phyloP scores from a whole-genome alignment of 208 protist species.

The Crithidia fasciculata region DNA sequence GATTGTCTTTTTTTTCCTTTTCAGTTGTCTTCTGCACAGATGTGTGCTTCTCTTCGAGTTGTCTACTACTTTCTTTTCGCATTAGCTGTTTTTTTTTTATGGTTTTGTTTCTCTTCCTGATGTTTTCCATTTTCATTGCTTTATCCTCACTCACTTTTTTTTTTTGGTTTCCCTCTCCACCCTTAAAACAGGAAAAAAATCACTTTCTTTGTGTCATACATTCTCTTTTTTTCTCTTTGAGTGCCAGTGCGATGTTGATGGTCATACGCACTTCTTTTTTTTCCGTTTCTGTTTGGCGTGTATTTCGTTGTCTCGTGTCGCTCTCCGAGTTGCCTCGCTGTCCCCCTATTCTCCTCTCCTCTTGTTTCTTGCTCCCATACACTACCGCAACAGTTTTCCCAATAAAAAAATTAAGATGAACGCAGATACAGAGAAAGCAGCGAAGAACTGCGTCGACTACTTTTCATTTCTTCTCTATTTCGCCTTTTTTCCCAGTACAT shows the following conservation, averaged over 20 bases:
- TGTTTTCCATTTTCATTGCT: not conserved
- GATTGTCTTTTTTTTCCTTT: constrained; percentile 2
- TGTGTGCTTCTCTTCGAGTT: not conserved
- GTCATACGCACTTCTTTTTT: too few relatives aligned
- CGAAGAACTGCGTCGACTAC: too few relatives aligned
- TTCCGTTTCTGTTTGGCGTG: too few relatives aligned
- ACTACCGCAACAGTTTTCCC: not conserved
- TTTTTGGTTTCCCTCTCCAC: not conserved
- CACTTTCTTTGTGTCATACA: not conserved
- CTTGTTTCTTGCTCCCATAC: too few relatives aligned
- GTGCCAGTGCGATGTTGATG: too few relatives aligned
- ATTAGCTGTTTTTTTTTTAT: not conserved
- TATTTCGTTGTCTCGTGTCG: too few relatives aligned
- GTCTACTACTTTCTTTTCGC: not conserved
- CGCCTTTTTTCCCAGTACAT: too few relatives aligned
- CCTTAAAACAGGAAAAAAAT: not conserved
- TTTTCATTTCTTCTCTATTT: too few relatives aligned
- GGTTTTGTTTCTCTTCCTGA: not conserved
- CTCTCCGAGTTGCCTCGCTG: too few relatives aligned
- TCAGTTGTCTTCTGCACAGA: not conserved
- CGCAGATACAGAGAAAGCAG: too few relatives aligned
- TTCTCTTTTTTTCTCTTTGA: not conserved
- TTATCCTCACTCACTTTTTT: not conserved
- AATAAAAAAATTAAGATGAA: not conserved
- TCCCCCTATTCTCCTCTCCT: too few relatives aligned